phyloP scores from a whole-genome alignment of 345 rosid genomes.

The Passiflora organensis region DNA sequence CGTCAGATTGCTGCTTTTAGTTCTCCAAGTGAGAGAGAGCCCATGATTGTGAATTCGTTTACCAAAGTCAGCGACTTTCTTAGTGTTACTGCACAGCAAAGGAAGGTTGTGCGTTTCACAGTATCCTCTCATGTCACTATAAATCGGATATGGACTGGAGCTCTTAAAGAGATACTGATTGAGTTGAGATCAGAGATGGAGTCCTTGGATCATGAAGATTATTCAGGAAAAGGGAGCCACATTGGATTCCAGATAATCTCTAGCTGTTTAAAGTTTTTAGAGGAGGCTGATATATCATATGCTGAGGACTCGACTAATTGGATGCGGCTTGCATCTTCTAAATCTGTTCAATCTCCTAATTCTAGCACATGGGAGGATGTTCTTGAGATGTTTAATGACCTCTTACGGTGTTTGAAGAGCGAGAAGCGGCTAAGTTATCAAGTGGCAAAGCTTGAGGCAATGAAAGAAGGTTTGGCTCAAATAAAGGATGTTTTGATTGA shows the following conservation, averaged over 20 bases:
- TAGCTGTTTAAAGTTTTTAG: slow-evolving; percentile 56
- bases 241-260: slow-evolving; percentile 61
- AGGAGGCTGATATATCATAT: slow-evolving; percentile 33
- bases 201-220: slow-evolving; percentile 24
- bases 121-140: slow-evolving; percentile 70
- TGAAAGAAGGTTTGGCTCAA: slow-evolving; percentile 81
- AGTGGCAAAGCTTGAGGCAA: slow-evolving; percentile 51
- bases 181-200: slow-evolving; percentile 54
- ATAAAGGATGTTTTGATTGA: slow-evolving; percentile 63
- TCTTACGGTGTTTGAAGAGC: slow-evolving; percentile 40
- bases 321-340: slow-evolving; percentile 57
- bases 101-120: slow-evolving; percentile 49
- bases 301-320: slow-evolving; percentile 53
- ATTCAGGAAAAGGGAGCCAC: slow-evolving; percentile 35
- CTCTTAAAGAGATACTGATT: slow-evolving; percentile 51
- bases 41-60: slow-evolving; percentile 49
- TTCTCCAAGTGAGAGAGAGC: slow-evolving; percentile 44
- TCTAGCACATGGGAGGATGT: slow-evolving; percentile 69
- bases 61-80: slow-evolving; percentile 49
- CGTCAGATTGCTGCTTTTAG: slow-evolving; percentile 28
- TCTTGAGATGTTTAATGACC: slow-evolving; percentile 68
- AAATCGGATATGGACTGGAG: slow-evolving; percentile 63
- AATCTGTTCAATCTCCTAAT: slow-evolving; percentile 22
- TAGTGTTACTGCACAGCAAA: slow-evolving; percentile 60
- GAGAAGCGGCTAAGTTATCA: slow-evolving; percentile 45